Evolutionary conservation across 2,329 filamentous ascomycete species (phyloP).

Genomic region (Colletotrichum sp.): DNA sequence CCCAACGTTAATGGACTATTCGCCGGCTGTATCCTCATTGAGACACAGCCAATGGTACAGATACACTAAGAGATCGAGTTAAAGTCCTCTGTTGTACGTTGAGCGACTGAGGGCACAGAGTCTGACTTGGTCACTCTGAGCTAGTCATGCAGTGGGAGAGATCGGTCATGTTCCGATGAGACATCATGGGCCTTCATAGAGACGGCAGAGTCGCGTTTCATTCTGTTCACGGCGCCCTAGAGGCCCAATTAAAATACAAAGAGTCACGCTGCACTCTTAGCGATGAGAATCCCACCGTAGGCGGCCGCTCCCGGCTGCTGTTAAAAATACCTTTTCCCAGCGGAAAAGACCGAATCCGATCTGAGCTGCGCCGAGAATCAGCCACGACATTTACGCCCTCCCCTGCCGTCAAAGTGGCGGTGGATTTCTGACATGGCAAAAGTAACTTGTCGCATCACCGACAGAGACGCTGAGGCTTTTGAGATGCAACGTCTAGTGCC

Average conservation of each 20-base stretch:
- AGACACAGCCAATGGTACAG: not conserved
- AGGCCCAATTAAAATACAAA: not conserved
- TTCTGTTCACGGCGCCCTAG: not conserved
- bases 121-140: not conserved
- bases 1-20: fast-evolving
- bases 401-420: not conserved
- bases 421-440: not conserved
- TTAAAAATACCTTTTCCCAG: not conserved
- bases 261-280: not conserved
- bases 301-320: not conserved
- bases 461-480: not conserved
- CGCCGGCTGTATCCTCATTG: not conserved
- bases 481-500: not conserved
- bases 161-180: not conserved
- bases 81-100: not conserved
- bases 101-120: not conserved
- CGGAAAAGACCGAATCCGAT: not conserved
- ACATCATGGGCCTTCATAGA: not conserved
- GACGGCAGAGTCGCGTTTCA: not conserved
- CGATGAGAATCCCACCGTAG: not conserved
- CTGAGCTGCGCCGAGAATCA: not conserved
- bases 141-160: not conserved
- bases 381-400: not conserved
- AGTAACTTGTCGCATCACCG: not conserved
- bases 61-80: not conserved